Conservation (phyloP, 2,329 filamentous ascomycete genomes). For the Pseudocercospora pini-densiflorae region DNA sequence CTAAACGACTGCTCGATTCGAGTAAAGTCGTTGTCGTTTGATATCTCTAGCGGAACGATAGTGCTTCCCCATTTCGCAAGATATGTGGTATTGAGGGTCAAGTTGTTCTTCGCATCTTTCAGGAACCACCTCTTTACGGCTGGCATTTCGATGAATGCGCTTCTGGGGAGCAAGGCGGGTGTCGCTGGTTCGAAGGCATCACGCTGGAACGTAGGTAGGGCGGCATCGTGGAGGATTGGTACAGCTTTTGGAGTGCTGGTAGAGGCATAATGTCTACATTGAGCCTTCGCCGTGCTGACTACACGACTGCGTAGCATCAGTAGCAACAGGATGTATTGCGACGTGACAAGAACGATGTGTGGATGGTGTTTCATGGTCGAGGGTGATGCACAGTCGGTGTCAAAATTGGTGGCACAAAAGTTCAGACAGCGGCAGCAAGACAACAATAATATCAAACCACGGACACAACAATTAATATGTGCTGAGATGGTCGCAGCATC, state of each 20-base stretch:
- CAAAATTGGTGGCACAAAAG: background rate
- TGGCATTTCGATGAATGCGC: slow-evolving; percentile 53
- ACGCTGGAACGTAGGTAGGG: slow-evolving; percentile 55
- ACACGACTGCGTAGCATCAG: slow-evolving; percentile 25
- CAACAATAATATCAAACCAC: background rate
- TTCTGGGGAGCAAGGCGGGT: slow-evolving; percentile 58
- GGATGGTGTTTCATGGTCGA: background rate
- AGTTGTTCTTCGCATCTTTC: background rate
- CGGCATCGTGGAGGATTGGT: slow-evolving; percentile 31
- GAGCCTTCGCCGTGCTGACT: slow-evolving; percentile 10
- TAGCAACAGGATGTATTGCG: background rate
- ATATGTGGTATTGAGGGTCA: slow-evolving; percentile 48
- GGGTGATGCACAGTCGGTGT: background rate
- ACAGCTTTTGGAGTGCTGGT: slow-evolving; percentile 24
- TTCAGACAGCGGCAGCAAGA: background rate
- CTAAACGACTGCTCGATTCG: slow-evolving; percentile 65
- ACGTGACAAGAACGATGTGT: background rate
- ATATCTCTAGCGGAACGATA: slow-evolving; percentile 65
- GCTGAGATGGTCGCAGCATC: slow-evolving; percentile 18
- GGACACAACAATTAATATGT: background rate
- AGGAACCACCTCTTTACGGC: slow-evolving; percentile 66
- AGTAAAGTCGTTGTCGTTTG: slow-evolving; percentile 54
- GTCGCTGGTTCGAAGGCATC: slow-evolving; percentile 57
- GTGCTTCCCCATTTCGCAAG: slow-evolving; percentile 52
- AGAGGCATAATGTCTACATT: slow-evolving; percentile 24